Conservation (phyloP, 23 red algal species). For the Gracilaria caudata region DNA sequence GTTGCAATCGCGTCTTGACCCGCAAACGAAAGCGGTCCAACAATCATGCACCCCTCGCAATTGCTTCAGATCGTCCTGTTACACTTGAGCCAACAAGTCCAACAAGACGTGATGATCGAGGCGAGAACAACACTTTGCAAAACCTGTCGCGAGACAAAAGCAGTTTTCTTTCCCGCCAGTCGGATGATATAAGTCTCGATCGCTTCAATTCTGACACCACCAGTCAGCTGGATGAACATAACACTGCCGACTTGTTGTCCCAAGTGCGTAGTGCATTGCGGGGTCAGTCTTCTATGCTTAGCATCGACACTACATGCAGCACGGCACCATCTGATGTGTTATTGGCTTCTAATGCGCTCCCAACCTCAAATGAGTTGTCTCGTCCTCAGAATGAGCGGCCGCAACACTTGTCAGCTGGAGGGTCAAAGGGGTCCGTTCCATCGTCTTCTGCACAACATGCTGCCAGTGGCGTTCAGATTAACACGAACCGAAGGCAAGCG, state of each 20-base stretch:
- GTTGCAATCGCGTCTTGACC: slow-evolving; percentile 38
- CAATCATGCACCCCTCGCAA: background rate
- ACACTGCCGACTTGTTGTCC: slow-evolving; percentile 10
- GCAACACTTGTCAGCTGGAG: background rate
- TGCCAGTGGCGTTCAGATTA: background rate
- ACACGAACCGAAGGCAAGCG: background rate
- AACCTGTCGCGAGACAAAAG: slow-evolving; percentile 25
- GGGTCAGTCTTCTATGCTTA: slow-evolving; percentile 42
- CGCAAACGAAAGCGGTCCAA: slow-evolving; percentile 11
- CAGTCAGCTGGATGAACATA: slow-evolving; percentile 36
- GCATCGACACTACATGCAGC: slow-evolving; percentile 11
- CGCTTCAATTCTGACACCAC: slow-evolving; percentile 40
- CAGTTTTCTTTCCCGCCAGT: slow-evolving; percentile 42
- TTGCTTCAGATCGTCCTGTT: background rate
- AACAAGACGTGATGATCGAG: background rate
- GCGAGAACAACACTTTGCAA: slow-evolving; percentile 19
- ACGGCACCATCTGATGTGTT: background rate
- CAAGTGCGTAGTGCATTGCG: slow-evolving; percentile 35
- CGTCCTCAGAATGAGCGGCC: background rate
- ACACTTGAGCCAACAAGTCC: background rate
- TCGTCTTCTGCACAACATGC: background rate
- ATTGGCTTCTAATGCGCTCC: background rate
- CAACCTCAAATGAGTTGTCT: background rate
- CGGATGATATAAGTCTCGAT: slow-evolving; percentile 25
- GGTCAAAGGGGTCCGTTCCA: background rate